Conservation (phyloP, 2,329 filamentous ascomycete genomes). For the Epichloe hybrida region DNA sequence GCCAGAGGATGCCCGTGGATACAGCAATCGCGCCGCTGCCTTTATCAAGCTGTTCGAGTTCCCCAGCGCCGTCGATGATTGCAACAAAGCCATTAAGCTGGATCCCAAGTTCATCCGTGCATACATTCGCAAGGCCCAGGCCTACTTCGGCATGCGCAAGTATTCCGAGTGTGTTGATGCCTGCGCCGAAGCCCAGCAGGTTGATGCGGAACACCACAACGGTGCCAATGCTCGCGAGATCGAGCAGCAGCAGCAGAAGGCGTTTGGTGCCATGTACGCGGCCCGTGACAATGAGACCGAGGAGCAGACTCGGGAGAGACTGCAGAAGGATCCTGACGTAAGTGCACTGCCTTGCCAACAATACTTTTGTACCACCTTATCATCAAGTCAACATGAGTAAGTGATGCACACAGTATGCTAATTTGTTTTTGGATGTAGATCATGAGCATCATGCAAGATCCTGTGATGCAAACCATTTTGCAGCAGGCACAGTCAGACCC, state of each 20-base stretch:
- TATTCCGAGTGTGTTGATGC: constrained; percentile 91
- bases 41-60: constrained; percentile 96
- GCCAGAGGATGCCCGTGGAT: constrained; percentile 83
- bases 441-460: constrained; percentile 82
- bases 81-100: constrained; percentile 78
- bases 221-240: constrained; percentile 84
- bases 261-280: constrained; percentile 76
- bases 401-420: not conserved
- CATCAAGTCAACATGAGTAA: not conserved
- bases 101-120: constrained; percentile 89
- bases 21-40: constrained; percentile 92
- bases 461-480: constrained; percentile 93
- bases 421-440: constrained; percentile 37
- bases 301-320: constrained; percentile 83
- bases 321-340: constrained; percentile 84
- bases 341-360: constrained; percentile 19
- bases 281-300: constrained; percentile 90
- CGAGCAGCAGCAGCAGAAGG: constrained; percentile 88
- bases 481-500: constrained; percentile 94
- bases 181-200: constrained; percentile 64
- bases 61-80: constrained; percentile 85
- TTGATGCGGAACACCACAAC: constrained; percentile 55
- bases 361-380: not conserved
- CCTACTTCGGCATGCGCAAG: constrained; percentile 93
- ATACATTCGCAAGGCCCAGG: constrained; percentile 92